phyloP scores from a whole-genome alignment of 352 stramenopile genomes.

The Phytophthora sojae region DNA sequence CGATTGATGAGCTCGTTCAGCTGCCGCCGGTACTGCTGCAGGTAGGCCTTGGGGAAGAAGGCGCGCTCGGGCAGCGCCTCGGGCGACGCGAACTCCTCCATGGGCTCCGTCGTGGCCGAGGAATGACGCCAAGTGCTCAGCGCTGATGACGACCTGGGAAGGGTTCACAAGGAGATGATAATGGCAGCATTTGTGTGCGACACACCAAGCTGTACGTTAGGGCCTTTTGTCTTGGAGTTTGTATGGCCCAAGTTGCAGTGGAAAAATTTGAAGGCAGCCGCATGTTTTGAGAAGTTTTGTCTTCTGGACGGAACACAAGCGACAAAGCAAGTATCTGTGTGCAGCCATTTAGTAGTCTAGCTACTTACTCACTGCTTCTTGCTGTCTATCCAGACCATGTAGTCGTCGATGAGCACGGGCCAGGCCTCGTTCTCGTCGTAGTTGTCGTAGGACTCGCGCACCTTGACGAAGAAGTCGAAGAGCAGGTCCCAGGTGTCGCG shows the following conservation, averaged over 20 bases:
- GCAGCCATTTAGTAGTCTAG: background rate
- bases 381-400: conserved; percentile 85
- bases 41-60: conserved; percentile 65
- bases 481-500: conserved; percentile 89
- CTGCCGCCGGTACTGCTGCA: conserved; percentile 68
- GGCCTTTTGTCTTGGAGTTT: background rate
- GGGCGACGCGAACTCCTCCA: conserved; percentile 19
- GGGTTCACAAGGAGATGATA: conserved; percentile 13
- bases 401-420: conserved; percentile 92
- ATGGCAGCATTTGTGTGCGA: conserved; percentile 12
- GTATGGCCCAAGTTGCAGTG: conserved; percentile 4
- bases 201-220: background rate
- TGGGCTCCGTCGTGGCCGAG: background rate
- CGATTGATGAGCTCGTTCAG: conserved; percentile 62
- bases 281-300: no score
- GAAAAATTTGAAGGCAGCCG: background rate
- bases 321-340: no score
- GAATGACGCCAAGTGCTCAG: conserved; percentile 2
- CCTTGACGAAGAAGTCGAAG: conserved; percentile 88
- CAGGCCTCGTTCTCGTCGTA: conserved; percentile 92
- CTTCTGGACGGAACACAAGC: no score
- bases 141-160: background rate
- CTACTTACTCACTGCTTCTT: conserved; percentile 51
- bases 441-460: conserved; percentile 77
- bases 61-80: conserved; percentile 58